Base-by-base conservation (phyloP, 495 filamentous ascomycete species). In the Choiromyces venosus region DNA sequence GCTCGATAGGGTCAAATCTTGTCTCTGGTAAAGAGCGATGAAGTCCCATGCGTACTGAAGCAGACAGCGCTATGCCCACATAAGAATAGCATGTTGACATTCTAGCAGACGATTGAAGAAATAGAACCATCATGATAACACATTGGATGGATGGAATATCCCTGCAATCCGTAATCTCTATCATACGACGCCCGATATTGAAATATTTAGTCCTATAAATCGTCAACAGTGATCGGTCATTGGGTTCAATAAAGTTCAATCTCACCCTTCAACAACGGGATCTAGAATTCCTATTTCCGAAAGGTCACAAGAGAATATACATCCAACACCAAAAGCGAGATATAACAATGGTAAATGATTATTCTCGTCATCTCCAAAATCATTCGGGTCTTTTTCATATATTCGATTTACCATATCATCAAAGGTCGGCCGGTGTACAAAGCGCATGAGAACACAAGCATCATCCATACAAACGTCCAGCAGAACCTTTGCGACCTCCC, bases 61-160 rank as follows among this genome's bases (percentile, higher is more conserved):
- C 94, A 52, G 93, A 89, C 36, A 97, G 85, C 19, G 93, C 94
- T 73, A 97, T 93, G 33, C 93, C 94, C 67, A 98, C 87, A 82
- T 95, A 96, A 0, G 93, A 91, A 82, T 97, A 97, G 82, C 94
- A 98, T 33, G 91, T 95, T 78, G 92, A 94, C 69, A 97, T 85
- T 79, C 95, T 93, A 9, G 93, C 92, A 21, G 95, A 93, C 0
- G 91, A 92, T 73, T 98, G 94, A 0, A 98, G 85, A 80, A 97
- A 98, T 1, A 97, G 84, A 61, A 97, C 91, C 91, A 97, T 96
- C 84, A 93, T 96, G 37, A 96, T 84, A 37, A 97, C 88, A 0
- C 91, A 91, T 80, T 98, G 94, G 21, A 98, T 85, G 3, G 93
- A 93, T 18, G 83, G 87, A 65, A 98, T 85, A 82, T 97, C 94